Evolutionary conservation across 2,329 filamentous ascomycete species (phyloP), one percentile per base, ranked within the genome.

Genomic region (Fusarium concolor): DNA sequence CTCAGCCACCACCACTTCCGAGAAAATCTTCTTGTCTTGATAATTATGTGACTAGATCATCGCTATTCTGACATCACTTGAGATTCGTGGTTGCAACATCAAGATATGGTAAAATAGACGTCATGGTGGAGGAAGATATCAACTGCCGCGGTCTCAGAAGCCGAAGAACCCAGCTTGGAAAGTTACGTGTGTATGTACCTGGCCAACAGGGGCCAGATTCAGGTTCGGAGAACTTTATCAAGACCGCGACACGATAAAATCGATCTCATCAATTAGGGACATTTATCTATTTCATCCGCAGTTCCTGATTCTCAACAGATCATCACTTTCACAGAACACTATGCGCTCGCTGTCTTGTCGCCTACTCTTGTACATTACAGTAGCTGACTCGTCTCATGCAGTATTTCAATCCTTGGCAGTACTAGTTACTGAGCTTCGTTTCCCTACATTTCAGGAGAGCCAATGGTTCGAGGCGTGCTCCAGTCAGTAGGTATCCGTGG

Each of bases 371-470:
- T 24, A 24, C 22, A 24, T 4, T 24, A 24, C 22, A 24, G 29
- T 35, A 6, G 37, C 53, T 63, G 53, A 61, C 62, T 69, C 51
- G 56, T 58, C 59, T 43, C 43, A 31, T 44, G 33, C 43, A n/a
- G 22, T 38, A 47, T 46, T 52, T 47, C 50, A 33, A 28, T 50
- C 28, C 56, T 66, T 68, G 51, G 65, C 65, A 35, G 8, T 31
- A 31, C 31, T 47, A n/a, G 35, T 38, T 66, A 31, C 17, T 49
- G 38, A 39, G 45, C 49, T 17, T 55, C 56, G 51, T 47, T 45
- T 54, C 46, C 28, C 38, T 46, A 62, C 62, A 73, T 72, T 67
- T 72, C 57, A 51, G 46, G 53, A 24, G 39, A 58, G 35, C 69
- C 69, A 73, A 74, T 74, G 31, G 51, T 62, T 41, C 28, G 39